These are phyloP conservation scores for Mangifera indica DNA, from an alignment of 345 rosid species.

Conservation along the genomic window DNA sequence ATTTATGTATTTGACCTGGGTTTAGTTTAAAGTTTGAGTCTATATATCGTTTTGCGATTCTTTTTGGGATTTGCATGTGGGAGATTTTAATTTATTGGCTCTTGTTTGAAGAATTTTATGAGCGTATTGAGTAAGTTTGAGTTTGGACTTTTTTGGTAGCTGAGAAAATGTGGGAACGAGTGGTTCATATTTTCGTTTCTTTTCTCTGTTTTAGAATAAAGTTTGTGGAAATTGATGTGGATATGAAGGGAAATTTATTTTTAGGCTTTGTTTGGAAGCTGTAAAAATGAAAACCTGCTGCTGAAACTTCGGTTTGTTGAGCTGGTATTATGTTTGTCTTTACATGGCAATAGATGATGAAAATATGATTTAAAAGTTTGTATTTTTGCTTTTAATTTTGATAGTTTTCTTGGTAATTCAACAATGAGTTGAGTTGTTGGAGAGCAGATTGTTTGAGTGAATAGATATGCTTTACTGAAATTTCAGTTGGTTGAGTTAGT, in stretches of 20 bases:
- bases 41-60: too few relatives aligned
- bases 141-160: slow-evolving; percentile 15
- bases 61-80: too few relatives aligned
- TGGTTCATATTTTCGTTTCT: background rate
- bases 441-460: background rate
- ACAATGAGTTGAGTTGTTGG: background rate
- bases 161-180: slow-evolving; percentile 5
- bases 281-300: background rate
- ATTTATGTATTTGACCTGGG: slow-evolving; percentile 4
- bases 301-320: too few relatives aligned
- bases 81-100: background rate
- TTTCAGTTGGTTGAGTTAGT: too few relatives aligned
- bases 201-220: background rate
- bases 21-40: slow-evolving; percentile 1
- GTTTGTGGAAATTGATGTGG: too few relatives aligned
- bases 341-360: background rate
- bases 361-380: background rate
- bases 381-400: background rate
- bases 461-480: background rate
- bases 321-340: background rate
- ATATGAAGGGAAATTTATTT: background rate
- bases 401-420: background rate
- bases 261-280: background rate
- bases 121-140: background rate
- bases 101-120: background rate